Evolutionary conservation across 164 flowering plant species (phyloP), one percentile per base, ranked within the genome.

Genomic region (Protea cynaroides): DNA sequence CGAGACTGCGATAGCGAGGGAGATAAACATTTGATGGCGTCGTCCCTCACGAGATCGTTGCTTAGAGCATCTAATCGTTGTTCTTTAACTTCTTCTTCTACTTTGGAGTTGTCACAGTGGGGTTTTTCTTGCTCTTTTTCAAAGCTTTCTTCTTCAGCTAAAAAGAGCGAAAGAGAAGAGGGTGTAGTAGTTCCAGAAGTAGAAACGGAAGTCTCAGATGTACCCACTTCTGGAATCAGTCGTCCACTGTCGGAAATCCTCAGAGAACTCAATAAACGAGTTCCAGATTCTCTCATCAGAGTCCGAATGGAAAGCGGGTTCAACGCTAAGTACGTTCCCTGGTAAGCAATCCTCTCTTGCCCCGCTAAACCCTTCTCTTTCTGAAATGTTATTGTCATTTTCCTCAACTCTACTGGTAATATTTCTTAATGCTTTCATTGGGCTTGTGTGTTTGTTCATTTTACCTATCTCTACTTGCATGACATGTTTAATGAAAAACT

Each of bases 161-260:
- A 25, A 14, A 47, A 59, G 14, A 70, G 19, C 23, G 69, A 19
- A 36, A 19, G 7, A n/a, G 64, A 64, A 37, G 62, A 59, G 47
- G 60, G n/a, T 51, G 63, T 46, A 50, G 34, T 57, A 8, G 36
- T 52, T 25, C 50, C 72, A n/a, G 67, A 62, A 25, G 49, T 51
- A 11, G 73, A 53, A 29, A 7, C 69, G 34, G 66, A 72, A 18
- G 69, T 25, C 29, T n/a, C 58, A 34, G 80, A 52, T 40, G 69
- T 74, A 38, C 86, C 80, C 3, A 82, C 80, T 23, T 74, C 88
- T 12, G 98, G 92, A 62, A 77, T 90, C 40, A 76, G 87, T 67
- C 71, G 87, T 14, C 95, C 97, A 0, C 76, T 93, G 58, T 87
- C 96, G 6, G 92, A 86, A 57, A 79, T 90, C 51, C 89, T 90